phyloP scores from a whole-genome alignment of 1,284 basidiomycete species.

The Inonotus obliquus region DNA sequence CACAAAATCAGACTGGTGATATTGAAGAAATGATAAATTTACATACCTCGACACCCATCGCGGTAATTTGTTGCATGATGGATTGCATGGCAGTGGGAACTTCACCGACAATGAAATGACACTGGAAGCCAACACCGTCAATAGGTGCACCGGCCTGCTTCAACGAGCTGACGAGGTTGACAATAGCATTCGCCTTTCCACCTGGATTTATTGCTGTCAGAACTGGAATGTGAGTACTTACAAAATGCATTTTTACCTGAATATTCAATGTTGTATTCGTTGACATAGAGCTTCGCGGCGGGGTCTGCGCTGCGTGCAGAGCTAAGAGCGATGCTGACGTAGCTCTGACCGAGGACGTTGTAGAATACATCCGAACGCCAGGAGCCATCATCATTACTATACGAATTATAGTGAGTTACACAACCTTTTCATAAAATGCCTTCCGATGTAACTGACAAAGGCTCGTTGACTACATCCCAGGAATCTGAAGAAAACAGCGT shows the following conservation, averaged over 20 bases:
- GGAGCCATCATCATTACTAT: constrained; percentile 33
- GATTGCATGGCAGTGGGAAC: constrained; percentile 36
- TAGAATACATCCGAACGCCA: constrained; percentile 32
- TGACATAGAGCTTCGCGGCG: constrained; percentile 32
- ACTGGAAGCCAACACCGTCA: constrained; percentile 46
- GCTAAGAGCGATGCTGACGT: constrained; percentile 32
- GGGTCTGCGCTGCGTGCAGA: constrained; percentile 34
- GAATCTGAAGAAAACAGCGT: constrained; percentile 9
- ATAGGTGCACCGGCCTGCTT: constrained; percentile 39
- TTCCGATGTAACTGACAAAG: constrained; percentile 11
- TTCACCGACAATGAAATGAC: constrained; percentile 47
- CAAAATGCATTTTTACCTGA: constrained; percentile 14
- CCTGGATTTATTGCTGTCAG: constrained; percentile 20
- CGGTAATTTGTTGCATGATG: constrained; percentile 42
- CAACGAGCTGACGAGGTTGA: constrained; percentile 40
- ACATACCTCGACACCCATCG: constrained; percentile 46
- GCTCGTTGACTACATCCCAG: constrained; percentile 22
- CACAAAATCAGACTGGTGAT: neutral
- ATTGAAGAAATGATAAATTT: too few relatives aligned
- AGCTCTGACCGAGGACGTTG: constrained; percentile 32
- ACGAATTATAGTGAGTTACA: neutral
- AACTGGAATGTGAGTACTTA: neutral
- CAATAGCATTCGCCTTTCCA: constrained; percentile 41
- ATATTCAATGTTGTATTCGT: constrained; percentile 34
- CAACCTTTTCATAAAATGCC: neutral